Conservation (phyloP, 192 early-diverging fungal species). For the Diversispora epigaea region DNA sequence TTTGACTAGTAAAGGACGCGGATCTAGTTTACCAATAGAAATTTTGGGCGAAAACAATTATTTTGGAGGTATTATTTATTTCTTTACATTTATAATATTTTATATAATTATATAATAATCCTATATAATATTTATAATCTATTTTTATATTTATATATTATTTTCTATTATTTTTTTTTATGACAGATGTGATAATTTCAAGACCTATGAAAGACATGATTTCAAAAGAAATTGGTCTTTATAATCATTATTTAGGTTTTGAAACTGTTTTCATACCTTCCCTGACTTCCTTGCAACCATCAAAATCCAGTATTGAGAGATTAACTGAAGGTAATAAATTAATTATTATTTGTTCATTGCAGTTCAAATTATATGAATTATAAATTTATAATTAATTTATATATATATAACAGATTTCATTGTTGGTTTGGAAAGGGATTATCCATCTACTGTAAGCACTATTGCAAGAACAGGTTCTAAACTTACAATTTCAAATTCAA, state of each 20-base stretch:
- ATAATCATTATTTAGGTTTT: slow-evolving; percentile 55
- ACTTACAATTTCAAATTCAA: slow-evolving; percentile 56
- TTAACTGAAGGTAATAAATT: slow-evolving; percentile 58
- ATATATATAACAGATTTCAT: slow-evolving; percentile 64
- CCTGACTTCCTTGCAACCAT: slow-evolving; percentile 55
- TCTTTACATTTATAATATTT: no score
- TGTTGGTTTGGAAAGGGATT: slow-evolving; percentile 72
- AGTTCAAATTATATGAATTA: not conserved
- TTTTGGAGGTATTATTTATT: slow-evolving; percentile 44
- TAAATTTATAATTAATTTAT: not conserved
- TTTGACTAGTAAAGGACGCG: slow-evolving; percentile 79
- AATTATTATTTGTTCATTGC: not conserved
- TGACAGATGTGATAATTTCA: slow-evolving; percentile 51
- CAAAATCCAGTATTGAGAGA: slow-evolving; percentile 57
- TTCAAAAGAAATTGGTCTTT: slow-evolving; percentile 75
- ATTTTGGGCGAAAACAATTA: slow-evolving; percentile 59
- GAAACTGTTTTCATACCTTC: slow-evolving; percentile 44
- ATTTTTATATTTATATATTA: not conserved
- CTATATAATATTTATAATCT: not conserved
- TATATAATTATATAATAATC: no score
- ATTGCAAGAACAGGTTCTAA: slow-evolving; percentile 80
- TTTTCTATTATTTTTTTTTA: not conserved
- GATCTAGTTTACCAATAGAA: slow-evolving; percentile 79
- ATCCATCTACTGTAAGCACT: slow-evolving; percentile 82
- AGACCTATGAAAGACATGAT: slow-evolving; percentile 83